Evolutionary conservation across 2,329 filamentous ascomycete species (phyloP), one percentile per base, ranked within the genome.

Genomic region (Thyridium curvatum): DNA sequence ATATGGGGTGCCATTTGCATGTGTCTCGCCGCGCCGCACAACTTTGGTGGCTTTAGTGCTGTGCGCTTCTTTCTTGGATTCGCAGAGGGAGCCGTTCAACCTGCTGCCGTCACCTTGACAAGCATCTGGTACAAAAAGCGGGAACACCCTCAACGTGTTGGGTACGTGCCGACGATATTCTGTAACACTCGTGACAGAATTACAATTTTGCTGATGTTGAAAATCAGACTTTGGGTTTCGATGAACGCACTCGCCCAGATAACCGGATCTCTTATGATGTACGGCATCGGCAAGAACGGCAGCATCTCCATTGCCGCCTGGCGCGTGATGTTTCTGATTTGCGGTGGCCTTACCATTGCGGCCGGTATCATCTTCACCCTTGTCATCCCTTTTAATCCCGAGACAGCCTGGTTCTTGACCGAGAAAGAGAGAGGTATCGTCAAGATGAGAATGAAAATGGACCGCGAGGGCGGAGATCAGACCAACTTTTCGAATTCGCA

Each of bases 381-480:
- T 17, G 41, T 64, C 35, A 70, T 74, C 62, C 72, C 71, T 0
- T 59, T 53, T 31, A 62, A 64, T 0, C 68, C 69, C 0, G 57
- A 57, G 3, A 59, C 63, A 12, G 69, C 69, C 1, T 73, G 71
- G 70, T 74, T 74, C 45, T 52, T 74, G 3, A 65, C 49, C 4
- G 46, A 53, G 0, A 52, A 60, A 8, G 66, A 75, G 46, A 65
- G 61, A 40, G 52, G 64, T 32, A 58, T 71, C 4, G 48, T 68
- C 2, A 58, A 62, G 1, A 38, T 52, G 21, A 53, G 58, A 10
- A 55, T 61, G 52, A 53, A 50, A 12, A 37, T 44, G 14, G 58
- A 61, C 21, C 54, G 54, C 18, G 59, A 58, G 30, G 53, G 54
- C 12, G 54, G 59, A 18, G 57, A 62, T 41, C 55, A 57, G 43